phyloP scores from a whole-genome alignment of 2,329 filamentous ascomycete genomes.

The Botryotinia globosa region DNA sequence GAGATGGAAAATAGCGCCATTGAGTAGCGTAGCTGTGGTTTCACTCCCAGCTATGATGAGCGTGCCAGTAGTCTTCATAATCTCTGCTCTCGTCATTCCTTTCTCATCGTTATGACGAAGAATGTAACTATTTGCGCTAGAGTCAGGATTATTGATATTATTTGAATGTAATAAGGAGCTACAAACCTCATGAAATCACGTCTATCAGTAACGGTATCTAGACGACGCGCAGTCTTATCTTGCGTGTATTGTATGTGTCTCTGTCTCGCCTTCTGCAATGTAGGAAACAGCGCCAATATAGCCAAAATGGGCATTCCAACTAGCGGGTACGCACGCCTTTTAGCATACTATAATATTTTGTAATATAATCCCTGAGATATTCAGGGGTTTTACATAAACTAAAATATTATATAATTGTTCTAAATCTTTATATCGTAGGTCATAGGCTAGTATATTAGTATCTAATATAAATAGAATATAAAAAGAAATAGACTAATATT shows the following conservation, averaged over 20 bases:
- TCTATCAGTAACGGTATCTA: background rate
- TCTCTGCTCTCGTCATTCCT: background rate
- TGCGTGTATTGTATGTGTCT: background rate
- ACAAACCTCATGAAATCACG: background rate
- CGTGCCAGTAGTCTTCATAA: background rate
- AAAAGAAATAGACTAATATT: too few relatives aligned
- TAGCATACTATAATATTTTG: too few relatives aligned
- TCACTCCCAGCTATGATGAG: background rate
- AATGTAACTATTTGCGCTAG: background rate
- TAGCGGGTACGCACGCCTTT: background rate
- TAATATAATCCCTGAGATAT: too few relatives aligned
- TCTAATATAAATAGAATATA: too few relatives aligned
- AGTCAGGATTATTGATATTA: background rate
- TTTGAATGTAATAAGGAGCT: background rate
- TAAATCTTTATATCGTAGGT: too few relatives aligned
- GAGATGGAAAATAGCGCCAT: background rate
- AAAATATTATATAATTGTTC: too few relatives aligned
- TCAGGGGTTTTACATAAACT: too few relatives aligned
- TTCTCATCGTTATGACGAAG: background rate
- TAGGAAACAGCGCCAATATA: background rate
- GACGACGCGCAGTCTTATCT: background rate
- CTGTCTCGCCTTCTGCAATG: background rate
- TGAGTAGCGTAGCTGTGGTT: background rate
- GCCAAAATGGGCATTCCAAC: background rate
- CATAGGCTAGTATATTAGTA: too few relatives aligned